These are phyloP conservation scores for Xylaria venustula DNA, from an alignment of 495 filamentous ascomycete species.

Conservation along the genomic window DNA sequence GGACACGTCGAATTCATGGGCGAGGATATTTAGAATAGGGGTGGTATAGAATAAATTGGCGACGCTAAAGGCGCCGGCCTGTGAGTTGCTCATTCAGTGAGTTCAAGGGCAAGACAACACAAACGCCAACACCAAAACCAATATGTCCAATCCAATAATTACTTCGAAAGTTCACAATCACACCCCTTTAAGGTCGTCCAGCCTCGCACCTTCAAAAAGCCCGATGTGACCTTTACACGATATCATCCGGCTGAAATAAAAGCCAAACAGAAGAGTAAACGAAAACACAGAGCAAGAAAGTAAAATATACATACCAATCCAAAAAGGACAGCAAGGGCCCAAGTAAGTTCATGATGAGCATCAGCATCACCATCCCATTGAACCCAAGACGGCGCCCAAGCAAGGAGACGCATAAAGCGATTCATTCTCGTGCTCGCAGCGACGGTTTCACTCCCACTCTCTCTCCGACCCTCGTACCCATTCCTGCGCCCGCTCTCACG, in stretches of 20 bases:
- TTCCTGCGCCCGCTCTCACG: no score
- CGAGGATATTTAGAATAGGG: conserved; percentile 65
- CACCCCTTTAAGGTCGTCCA: no score
- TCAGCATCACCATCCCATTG: conserved; percentile 57
- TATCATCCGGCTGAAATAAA: no score
- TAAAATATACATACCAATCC: conserved; percentile 34
- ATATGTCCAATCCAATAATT: no score
- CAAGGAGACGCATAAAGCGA: not conserved
- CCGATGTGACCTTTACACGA: no score
- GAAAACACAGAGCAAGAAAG: not conserved
- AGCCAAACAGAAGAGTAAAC: no score
- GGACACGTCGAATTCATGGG: conserved; percentile 58
- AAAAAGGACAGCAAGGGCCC: conserved; percentile 61
- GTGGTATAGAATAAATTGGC: conserved; percentile 76
- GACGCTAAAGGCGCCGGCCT: conserved; percentile 48
- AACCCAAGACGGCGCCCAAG: conserved; percentile 54
- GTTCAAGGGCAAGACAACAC: no score
- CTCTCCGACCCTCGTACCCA: no score
- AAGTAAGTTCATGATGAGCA: conserved; percentile 55
- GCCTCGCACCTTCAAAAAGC: no score
- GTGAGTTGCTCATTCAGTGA: no score
- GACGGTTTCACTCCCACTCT: not conserved
- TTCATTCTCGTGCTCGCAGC: not conserved
- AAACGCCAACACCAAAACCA: no score
- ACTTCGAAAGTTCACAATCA: no score